A percentile compares a stretch with the other conserved stretches of the same genome.
Evolutionary conservation across 371 early-diverging fungal species (phyloP).

Genomic region (Mucor racemosus): DNA sequence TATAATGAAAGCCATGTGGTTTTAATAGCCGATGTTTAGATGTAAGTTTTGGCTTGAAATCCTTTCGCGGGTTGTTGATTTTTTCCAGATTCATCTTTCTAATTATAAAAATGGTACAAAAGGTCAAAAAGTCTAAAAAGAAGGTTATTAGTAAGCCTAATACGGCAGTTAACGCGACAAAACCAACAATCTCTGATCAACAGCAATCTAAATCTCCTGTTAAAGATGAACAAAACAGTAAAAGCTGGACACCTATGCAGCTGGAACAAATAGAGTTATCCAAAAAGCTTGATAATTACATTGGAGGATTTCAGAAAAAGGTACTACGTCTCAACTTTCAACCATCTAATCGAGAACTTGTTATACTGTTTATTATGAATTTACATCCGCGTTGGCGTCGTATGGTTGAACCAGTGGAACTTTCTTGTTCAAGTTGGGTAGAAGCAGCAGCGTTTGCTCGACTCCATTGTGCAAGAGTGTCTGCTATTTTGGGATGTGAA

Average conservation of each 20-base stretch:
- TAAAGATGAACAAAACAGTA: background rate
- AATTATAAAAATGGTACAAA: background rate
- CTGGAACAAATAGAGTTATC: slow-evolving; percentile 24
- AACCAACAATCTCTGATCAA: background rate
- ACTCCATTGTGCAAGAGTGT: slow-evolving; percentile 28
- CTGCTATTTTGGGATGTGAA: slow-evolving; percentile 26
- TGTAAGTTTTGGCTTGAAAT: background rate
- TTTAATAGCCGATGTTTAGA: background rate
- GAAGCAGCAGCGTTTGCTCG: slow-evolving; percentile 31
- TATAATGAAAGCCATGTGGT: background rate
- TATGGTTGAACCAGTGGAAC: slow-evolving; percentile 34
- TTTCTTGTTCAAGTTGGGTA: slow-evolving; percentile 17
- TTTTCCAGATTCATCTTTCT: background rate
- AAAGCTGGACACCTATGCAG: slow-evolving; percentile 14
- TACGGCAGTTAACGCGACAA: background rate
- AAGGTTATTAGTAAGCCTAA: background rate
- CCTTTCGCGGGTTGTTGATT: background rate
- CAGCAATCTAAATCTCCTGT: background rate
- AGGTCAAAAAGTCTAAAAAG: slow-evolving; percentile 1
- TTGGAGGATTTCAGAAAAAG: slow-evolving; percentile 26
- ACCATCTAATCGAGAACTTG: slow-evolving; percentile 23
- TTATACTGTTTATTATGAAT: slow-evolving; percentile 35
- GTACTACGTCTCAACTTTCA: slow-evolving; percentile 11
- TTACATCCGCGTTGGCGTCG: slow-evolving; percentile 41
- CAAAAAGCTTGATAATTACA: slow-evolving; percentile 30